Conservation (phyloP, 306 rosid genomes). For the Lupinus albus region DNA sequence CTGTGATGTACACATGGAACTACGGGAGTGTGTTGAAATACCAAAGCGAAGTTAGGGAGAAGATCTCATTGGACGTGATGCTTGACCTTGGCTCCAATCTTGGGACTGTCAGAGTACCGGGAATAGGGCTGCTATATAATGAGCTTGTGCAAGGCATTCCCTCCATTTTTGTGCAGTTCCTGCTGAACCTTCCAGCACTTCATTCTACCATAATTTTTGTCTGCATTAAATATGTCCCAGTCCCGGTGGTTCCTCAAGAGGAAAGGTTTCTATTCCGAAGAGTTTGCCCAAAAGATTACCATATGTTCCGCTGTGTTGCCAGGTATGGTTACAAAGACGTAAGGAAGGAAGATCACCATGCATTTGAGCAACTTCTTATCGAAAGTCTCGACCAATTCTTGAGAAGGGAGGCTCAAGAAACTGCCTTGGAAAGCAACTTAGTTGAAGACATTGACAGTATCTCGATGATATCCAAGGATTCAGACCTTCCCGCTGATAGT, state of each 20-base stretch:
- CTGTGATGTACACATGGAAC: slow-evolving; percentile 97
- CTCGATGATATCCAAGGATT: slow-evolving; percentile 52
- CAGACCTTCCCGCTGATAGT: slow-evolving; percentile 44
- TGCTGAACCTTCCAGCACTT: slow-evolving; percentile 87
- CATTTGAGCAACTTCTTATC: slow-evolving; percentile 85
- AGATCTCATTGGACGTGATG: slow-evolving; percentile 79
- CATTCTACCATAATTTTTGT: slow-evolving; percentile 84
- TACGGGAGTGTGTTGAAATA: slow-evolving; percentile 94
- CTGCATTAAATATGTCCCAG: slow-evolving; percentile 91
- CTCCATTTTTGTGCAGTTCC: slow-evolving; percentile 84
- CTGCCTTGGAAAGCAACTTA: slow-evolving; percentile 61
- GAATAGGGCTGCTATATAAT: slow-evolving; percentile 87
- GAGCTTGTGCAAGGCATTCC: slow-evolving; percentile 98
- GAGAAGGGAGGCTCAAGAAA: slow-evolving; percentile 85
- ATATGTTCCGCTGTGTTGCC: slow-evolving; percentile 90
- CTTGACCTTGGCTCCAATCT: slow-evolving; percentile 84
- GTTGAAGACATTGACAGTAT: slow-evolving; percentile 50
- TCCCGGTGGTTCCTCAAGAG: slow-evolving; percentile 94
- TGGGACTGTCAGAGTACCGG: slow-evolving; percentile 91
- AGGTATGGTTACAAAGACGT: slow-evolving; percentile 91
- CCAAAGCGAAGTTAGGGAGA: slow-evolving; percentile 80
- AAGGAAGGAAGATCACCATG: slow-evolving; percentile 90
- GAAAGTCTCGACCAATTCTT: slow-evolving; percentile 88
- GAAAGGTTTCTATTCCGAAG: slow-evolving; percentile 89
- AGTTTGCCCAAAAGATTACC: slow-evolving; percentile 93